Base-by-base conservation (phyloP, 2,329 filamentous ascomycete species). In the Trichoderma sp. region DNA sequence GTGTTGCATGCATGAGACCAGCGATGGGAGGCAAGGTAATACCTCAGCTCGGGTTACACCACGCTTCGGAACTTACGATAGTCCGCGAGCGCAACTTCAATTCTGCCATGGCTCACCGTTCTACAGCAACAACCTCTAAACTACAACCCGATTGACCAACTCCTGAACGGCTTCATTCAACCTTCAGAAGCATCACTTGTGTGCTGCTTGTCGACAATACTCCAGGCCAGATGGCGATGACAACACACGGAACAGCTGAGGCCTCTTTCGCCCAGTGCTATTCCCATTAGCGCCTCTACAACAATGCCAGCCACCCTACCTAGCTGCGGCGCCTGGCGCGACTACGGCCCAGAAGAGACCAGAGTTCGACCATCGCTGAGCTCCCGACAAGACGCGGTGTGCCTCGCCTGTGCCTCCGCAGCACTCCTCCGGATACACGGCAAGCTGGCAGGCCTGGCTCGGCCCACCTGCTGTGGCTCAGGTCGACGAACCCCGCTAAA, bases 401-500 rank as follows among this genome's bases (percentile, higher is more conserved):
- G 58, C 48, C 43, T 34, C 28, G 34, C 6, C 14, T 17, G 26
- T 44, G 43, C 43, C 50, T 52, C 50, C 50, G 50, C 50, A 52
- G 48, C 58, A 14, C 58, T 54, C 58, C 58, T 62, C 48, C 58
- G 48, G 58, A 62, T 52, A 62, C 58, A 52, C 58, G 58, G 60
- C 60, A 63, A 63, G 41, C 39, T 63, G n/a, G 44, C 24, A 43
- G 61, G 21, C 45, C 44, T 64, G 52, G 48, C 57, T 57, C 45
- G 61, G 43, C 56, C 61, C 44, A 57, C 61, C 28, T 21, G 19
- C 52, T 64, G 52, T 57, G 52, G 61, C 34, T 56, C 45, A 28
- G 52, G 61, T 51, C 41, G 24, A 41, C 24, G 52, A 56, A 44
- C 61, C 61, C 61, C 61, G 61, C 61, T 30, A 21, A 57, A 43